Base-by-base conservation (phyloP, 345 rosid genomes). In the Lepidium didymum region DNA sequence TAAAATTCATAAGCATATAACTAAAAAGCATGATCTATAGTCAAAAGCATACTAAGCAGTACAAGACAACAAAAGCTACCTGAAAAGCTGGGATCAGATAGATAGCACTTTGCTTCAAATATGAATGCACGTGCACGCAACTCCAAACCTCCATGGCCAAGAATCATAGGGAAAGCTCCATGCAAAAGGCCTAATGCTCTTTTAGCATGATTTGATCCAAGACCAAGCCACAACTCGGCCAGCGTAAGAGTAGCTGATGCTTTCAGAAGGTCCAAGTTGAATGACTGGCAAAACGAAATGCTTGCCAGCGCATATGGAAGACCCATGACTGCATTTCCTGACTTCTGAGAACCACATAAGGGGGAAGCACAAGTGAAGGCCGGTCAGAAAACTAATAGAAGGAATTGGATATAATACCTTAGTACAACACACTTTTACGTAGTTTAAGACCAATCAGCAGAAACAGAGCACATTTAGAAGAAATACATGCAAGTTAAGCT, bases 121-220 rank as follows among this genome's bases (percentile, higher is more conserved):
- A 94, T 86, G 54, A 79, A 89, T 25, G 96, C 99, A 46, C 97
- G 89, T 33, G 93, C 96, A 62, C 88, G 81, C 29, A 94, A 87
- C 85, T 91, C 99, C 73, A 94, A 73, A 53, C 99, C 97, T 72
- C 99, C 99, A 64, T 94, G 91, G 55, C 99, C 97, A 76, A 89
- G 93, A 71, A 91, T 79, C 88, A 91, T 79, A 3, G 97, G 97
- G 79, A 94, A 80, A 50, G 86, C 86, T 25, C 85, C 85, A 65
- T 89, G 91, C 63, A 85, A 55, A 54, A 94, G 95, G 49, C 60
- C 63, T 75, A 83, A 79, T 21, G 96, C 96, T 66, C 91, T 85
- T 56, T 89, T 91, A 62, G 96, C 76, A 84, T 94, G 97, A 66
- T 72, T 76, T 68, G 93, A 75, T 81, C 97, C 96, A 37, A 89